phyloP scores from a whole-genome alignment of 2,329 filamentous ascomycete genomes.

The Metarhizium humberi region DNA sequence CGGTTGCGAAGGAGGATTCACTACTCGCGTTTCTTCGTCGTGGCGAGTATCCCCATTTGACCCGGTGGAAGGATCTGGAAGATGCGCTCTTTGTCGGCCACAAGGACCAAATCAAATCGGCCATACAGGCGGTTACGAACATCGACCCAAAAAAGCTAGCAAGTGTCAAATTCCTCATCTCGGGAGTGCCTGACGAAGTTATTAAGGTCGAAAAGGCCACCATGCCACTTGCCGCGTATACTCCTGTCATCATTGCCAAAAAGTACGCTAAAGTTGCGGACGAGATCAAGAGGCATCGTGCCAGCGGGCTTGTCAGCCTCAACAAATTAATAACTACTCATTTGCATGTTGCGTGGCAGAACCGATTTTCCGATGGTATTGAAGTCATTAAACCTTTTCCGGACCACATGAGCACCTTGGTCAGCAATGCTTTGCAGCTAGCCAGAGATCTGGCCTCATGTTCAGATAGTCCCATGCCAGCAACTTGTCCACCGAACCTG shows the following conservation, averaged over 20 bases:
- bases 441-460: constrained; percentile 70
- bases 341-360: constrained; percentile 78
- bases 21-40: constrained; percentile 64
- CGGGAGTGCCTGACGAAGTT: constrained; percentile 46
- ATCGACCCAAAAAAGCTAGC: constrained; percentile 41
- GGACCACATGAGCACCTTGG: constrained; percentile 62
- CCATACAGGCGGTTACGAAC: constrained; percentile 49
- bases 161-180: constrained; percentile 52
- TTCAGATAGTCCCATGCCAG: constrained; percentile 59
- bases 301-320: constrained; percentile 55
- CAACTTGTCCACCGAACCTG: constrained; percentile 76
- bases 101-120: constrained; percentile 52
- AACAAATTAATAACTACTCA: constrained; percentile 75
- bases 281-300: constrained; percentile 45
- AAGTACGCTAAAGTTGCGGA: constrained; percentile 61
- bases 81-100: constrained; percentile 66
- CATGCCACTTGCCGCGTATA: constrained; percentile 70
- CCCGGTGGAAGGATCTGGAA: constrained; percentile 62
- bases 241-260: constrained; percentile 46
- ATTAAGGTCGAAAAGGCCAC: constrained; percentile 58
- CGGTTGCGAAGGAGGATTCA: constrained; percentile 65
- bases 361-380: constrained; percentile 66
- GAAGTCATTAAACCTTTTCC: constrained; percentile 72
- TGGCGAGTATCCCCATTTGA: constrained; percentile 65
- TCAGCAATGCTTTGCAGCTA: constrained; percentile 60